Evolutionary conservation across 805 yeast genomes (phyloP).

Genomic region (Cyberlindnera bimundalis): DNA sequence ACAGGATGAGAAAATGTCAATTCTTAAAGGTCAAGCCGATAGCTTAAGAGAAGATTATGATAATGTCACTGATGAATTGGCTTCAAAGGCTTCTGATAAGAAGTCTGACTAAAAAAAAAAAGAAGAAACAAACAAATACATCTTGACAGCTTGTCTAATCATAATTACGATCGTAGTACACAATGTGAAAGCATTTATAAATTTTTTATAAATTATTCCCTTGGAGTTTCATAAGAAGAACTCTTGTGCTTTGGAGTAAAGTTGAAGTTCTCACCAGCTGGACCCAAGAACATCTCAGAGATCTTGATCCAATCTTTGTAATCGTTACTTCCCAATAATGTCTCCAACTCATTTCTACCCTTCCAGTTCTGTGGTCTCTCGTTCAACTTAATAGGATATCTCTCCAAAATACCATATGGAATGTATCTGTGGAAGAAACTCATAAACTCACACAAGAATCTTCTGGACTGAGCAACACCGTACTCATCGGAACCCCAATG

Average conservation of each 20-base stretch:
- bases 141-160: neutral
- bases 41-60: slow-evolving; percentile 65
- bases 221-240: slow-evolving; percentile 55
- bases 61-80: slow-evolving; percentile 24
- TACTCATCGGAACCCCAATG: slow-evolving; percentile 99
- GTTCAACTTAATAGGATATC: slow-evolving; percentile 82
- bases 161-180: neutral
- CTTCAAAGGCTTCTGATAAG: slow-evolving; percentile 12
- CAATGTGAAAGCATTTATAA: neutral
- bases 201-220: neutral
- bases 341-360: slow-evolving; percentile 91
- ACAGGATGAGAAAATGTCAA: slow-evolving; percentile 62
- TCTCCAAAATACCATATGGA: slow-evolving; percentile 90
- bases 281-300: slow-evolving; percentile 92
- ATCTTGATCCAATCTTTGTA: slow-evolving; percentile 90
- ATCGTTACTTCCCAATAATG: slow-evolving; percentile 79
- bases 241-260: slow-evolving; percentile 95
- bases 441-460: slow-evolving; percentile 90
- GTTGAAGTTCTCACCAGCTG: slow-evolving; percentile 67
- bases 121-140: neutral
- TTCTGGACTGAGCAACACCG: slow-evolving; percentile 83
- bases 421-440: slow-evolving; percentile 92
- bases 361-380: slow-evolving; percentile 93
- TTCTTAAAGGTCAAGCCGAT: slow-evolving; percentile 70
- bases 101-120: slow-evolving; percentile 7